phyloP scores from a whole-genome alignment of 2,329 filamentous ascomycete species.

The Aurifilum marmelostoma region DNA sequence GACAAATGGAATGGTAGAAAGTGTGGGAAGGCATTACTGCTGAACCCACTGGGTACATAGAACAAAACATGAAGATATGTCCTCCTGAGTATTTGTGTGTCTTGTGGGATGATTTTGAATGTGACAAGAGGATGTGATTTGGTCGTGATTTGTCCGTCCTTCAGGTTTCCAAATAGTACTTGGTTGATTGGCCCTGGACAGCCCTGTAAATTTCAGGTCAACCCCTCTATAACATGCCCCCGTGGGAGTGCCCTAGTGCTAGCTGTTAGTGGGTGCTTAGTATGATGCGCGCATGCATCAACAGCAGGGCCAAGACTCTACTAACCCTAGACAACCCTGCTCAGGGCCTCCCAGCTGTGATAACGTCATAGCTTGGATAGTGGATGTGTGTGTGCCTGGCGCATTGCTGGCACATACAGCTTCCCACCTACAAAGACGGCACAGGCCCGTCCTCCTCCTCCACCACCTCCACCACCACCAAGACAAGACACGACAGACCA shows the following conservation, averaged over 20 bases:
- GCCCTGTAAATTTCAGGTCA: not conserved
- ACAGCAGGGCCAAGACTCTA: not conserved
- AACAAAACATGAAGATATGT: no score
- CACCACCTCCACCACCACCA: no score
- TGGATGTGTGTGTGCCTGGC: not conserved
- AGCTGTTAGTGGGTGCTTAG: not conserved
- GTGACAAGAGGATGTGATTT: no score
- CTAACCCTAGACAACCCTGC: not conserved
- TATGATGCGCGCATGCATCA: not conserved
- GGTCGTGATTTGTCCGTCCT: no score
- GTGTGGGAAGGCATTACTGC: not conserved
- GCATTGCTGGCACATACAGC: not conserved
- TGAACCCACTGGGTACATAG: no score
- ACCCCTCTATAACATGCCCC: not conserved
- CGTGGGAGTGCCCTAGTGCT: not conserved
- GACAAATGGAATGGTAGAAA: conserved; percentile 8
- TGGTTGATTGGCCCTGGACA: not conserved
- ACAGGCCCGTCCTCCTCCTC: not conserved
- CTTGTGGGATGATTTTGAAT: no score
- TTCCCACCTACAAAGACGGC: not conserved
- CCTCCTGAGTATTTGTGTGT: no score
- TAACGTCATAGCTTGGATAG: conserved; percentile 18
- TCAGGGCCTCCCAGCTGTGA: not conserved
- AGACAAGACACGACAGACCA: not conserved
- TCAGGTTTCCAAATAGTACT: no score